These are phyloP conservation scores for Xanthoparmelia taractica DNA, from an alignment of 495 filamentous ascomycete genomes.

Conservation along the genomic window DNA sequence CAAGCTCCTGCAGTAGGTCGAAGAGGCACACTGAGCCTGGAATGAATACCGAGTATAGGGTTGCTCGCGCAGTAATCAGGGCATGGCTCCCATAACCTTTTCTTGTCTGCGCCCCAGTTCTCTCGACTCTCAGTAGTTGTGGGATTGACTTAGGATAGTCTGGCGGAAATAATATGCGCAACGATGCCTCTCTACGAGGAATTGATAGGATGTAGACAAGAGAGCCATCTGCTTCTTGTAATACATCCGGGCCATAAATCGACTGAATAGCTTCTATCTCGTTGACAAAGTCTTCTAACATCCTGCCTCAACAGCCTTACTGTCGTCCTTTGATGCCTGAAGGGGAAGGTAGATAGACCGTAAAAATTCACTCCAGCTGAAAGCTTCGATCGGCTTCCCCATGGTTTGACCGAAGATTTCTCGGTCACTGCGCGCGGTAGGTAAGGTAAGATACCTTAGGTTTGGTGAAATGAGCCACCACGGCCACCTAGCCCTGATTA, in stretches of 20 bases:
- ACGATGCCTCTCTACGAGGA: constrained; percentile 32
- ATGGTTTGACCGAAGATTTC: not conserved
- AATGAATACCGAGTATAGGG: constrained; percentile 55
- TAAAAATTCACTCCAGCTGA: not conserved
- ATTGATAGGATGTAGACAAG: constrained; percentile 43
- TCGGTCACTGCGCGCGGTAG: no score
- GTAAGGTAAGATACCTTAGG: not conserved
- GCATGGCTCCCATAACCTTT: constrained; percentile 64
- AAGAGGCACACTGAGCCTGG: constrained; percentile 80
- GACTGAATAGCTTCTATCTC: constrained; percentile 88
- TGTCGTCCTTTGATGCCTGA: not conserved
- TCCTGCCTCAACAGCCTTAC: constrained; percentile 26
- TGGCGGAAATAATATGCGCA: constrained; percentile 59
- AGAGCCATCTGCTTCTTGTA: constrained; percentile 36
- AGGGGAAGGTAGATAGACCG: not conserved
- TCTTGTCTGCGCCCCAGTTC: constrained; percentile 35
- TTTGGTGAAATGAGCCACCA: no score
- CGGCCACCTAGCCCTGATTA: no score
- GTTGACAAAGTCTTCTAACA: constrained; percentile 71
- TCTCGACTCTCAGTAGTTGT: constrained; percentile 54
- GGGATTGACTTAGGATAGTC: constrained; percentile 69
- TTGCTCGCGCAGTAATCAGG: constrained; percentile 56
- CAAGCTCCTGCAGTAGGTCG: constrained; percentile 55
- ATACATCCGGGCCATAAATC: constrained; percentile 70
- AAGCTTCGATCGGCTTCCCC: not conserved